These are phyloP conservation scores for Thermothelomyces thermophilus DNA, from an alignment of 2,329 filamentous ascomycete genomes.

Conservation along the genomic window DNA sequence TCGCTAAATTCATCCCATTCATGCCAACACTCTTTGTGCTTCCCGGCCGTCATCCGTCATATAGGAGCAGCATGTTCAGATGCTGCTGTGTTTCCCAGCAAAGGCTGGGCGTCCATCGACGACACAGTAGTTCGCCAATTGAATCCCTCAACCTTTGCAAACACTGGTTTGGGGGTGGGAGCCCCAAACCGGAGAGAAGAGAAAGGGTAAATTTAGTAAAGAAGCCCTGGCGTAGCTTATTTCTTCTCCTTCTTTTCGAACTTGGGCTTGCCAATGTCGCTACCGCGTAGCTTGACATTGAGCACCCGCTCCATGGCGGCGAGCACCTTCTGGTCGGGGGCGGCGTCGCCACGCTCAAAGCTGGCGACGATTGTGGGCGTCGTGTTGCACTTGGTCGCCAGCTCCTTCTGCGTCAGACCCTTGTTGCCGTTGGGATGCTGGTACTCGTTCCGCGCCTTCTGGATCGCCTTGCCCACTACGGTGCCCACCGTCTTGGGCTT, in stretches of 20 bases:
- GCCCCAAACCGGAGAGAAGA: neutral
- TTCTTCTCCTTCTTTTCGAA: constrained; percentile 32
- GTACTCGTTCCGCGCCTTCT: constrained; percentile 68
- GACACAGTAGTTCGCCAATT: neutral
- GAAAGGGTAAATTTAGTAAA: too few relatives aligned
- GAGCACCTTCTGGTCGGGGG: constrained; percentile 79
- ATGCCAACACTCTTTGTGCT: constrained; percentile 3
- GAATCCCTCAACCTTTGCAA: neutral
- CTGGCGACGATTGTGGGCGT: constrained; percentile 72
- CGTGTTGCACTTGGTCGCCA: constrained; percentile 84
- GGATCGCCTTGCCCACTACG: constrained; percentile 76
- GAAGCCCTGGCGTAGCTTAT: too few relatives aligned
- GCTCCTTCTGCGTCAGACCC: constrained; percentile 81
- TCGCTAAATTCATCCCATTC: constrained; percentile 15
- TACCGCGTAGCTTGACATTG: constrained; percentile 80
- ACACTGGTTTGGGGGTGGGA: too few relatives aligned
- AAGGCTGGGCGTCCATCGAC: neutral
- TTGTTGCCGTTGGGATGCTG: constrained; percentile 58
- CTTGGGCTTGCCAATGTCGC: constrained; percentile 61
- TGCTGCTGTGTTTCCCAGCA: neutral
- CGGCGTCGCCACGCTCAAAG: constrained; percentile 73
- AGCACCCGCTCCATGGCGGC: constrained; percentile 72
- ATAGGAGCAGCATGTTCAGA: neutral
- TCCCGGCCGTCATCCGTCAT: constrained; percentile 5
- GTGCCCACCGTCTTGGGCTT: constrained; percentile 88